Base-by-base conservation (phyloP, 192 early-diverging fungal genomes). In the Coemansia sp. region DNA sequence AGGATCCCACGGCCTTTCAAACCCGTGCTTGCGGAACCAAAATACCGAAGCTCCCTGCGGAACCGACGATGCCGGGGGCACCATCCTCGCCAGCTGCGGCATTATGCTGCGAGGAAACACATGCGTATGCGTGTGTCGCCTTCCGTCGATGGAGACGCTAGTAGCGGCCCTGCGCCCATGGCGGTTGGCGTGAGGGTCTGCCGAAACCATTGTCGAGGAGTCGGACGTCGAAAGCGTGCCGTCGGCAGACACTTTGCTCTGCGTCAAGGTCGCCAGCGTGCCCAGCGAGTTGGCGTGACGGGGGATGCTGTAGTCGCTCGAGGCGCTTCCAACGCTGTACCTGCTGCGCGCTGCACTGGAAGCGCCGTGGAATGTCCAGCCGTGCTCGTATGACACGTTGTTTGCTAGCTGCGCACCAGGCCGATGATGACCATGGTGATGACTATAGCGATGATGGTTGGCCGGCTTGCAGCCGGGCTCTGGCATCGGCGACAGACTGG, bases 11-110 rank as follows among this genome's bases (percentile, higher is more conserved):
- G 81, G 81, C 48, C 59, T 29, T 32, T 72, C 62, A 39, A 83
- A 69, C 50, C 72, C 81, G n/a, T 75, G 68, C 25, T 55, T 55
- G 16, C 81, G 75, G 4, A 69, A 45, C 81, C 81, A 83, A 23
- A 66, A 65, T 10, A 72, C 58, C 27, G 65, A 61, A 7, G 72
- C 72, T 13, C 65, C 72, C 23, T 49, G 34, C 23, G 77, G 77
- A 6, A 74, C 69, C 6, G 75, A 77, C n/a, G 64, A 29, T 1
- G 75, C 60, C 20, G 58, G 52, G 8, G 75, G 65, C 19, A 71
- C 62, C 18, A 63, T 48, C 55, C 63, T 61, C 10, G 52, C 56
- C 4, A 34, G 34, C 14, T 61, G 59, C 28, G 55, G 55, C 47
- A 62, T 22, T 11, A 60, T 60, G 25, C 13, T 47, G 25, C 48